Percentiles rank a stretch among this genome's conserved stretches.
phyloP scores from a whole-genome alignment of 768 basidiomycete species.

The Obba rivulosa region DNA sequence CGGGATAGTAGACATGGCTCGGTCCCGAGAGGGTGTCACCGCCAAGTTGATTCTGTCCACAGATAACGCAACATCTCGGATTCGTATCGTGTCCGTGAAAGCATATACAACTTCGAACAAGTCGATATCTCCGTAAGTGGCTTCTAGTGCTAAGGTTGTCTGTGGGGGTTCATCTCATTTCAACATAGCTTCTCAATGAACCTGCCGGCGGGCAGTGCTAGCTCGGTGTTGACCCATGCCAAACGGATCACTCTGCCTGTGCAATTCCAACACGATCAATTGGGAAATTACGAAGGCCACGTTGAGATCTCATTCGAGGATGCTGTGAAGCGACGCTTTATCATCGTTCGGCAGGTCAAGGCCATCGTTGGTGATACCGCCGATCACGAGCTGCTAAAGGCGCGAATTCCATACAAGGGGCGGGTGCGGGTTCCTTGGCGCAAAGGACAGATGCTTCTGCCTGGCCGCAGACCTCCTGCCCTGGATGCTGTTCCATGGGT shows the following conservation, averaged over 20 bases:
- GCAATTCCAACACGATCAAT: conserved; percentile 23
- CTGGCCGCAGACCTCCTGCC: conserved; percentile 15
- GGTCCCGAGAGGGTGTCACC: conserved; percentile 4
- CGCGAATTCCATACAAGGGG: conserved; percentile 39
- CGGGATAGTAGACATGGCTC: conserved; percentile 12
- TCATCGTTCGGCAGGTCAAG: conserved; percentile 40
- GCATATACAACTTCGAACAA: background rate
- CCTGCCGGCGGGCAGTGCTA: background rate
- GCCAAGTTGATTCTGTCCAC: conserved; percentile 5
- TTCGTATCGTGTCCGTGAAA: background rate
- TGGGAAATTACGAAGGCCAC: conserved; percentile 48
- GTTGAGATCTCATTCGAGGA: conserved; percentile 49
- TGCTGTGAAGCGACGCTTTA: conserved; percentile 31
- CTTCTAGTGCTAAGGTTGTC: background rate
- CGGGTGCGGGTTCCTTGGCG: conserved; percentile 8
- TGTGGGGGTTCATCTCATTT: background rate
- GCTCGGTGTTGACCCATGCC: conserved; percentile 1
- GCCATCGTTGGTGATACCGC: conserved; percentile 44
- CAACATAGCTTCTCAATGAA: conserved; percentile 8
- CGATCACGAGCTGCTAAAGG: conserved; percentile 44
- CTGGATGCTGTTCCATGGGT: conserved; percentile 12
- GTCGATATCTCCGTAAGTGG: conserved; percentile 2
- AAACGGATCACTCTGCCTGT: conserved; percentile 7
- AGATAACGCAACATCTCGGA: background rate
- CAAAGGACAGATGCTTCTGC: conserved; percentile 15